A percentile compares a stretch with the other conserved stretches of the same genome.
Conservation (phyloP, 306 rosid genomes). For the Biancaea sappan region DNA sequence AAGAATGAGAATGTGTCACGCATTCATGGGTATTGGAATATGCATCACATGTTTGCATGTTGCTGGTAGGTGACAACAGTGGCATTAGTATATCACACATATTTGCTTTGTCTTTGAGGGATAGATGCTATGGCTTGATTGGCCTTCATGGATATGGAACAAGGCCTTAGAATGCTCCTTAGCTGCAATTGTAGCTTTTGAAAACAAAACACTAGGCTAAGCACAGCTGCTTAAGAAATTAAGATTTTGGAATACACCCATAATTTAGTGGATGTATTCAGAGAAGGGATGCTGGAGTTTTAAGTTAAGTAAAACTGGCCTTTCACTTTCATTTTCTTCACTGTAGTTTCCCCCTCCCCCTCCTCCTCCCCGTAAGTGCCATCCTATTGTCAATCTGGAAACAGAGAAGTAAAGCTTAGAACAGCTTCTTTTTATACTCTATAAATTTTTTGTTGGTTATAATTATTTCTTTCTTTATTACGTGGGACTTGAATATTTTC, state of each 20-base stretch:
- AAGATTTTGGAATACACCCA: background rate
- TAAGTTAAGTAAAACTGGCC: background rate
- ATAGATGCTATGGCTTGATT: constrained; percentile 11
- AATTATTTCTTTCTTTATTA: background rate
- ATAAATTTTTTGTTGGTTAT: background rate
- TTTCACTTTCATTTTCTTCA: no score
- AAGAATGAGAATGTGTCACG: constrained; percentile 3
- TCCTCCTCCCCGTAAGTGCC: background rate
- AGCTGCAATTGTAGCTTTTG: background rate
- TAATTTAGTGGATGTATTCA: background rate
- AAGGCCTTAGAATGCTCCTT: background rate
- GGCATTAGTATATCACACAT: background rate
- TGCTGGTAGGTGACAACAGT: constrained; percentile 20
- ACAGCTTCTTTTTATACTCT: background rate
- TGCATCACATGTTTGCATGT: constrained; percentile 12
- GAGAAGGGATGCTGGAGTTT: background rate
- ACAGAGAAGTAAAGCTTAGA: background rate
- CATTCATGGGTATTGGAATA: background rate
- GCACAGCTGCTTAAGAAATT: background rate
- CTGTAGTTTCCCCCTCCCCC: background rate
- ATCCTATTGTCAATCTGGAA: background rate
- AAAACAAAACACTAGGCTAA: background rate
- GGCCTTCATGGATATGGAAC: background rate
- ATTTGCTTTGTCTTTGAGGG: constrained; percentile 18
- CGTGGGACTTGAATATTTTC: background rate